These are phyloP conservation scores for Teratosphaeria destructans DNA, from an alignment of 2,329 filamentous ascomycete genomes.

Conservation along the genomic window DNA sequence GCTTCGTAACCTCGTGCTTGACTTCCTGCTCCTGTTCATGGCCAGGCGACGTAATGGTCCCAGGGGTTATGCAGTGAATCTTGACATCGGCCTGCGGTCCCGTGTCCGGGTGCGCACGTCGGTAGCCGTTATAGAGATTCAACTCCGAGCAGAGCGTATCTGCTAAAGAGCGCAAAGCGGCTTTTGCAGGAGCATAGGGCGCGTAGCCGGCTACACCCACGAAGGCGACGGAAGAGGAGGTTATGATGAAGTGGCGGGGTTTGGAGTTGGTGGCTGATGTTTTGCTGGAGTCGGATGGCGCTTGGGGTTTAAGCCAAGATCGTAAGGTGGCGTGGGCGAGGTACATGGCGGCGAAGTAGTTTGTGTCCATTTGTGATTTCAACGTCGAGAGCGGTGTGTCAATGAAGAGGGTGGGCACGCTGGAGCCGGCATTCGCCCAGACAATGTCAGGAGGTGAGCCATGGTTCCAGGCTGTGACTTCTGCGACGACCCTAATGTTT, in stretches of 20 bases:
- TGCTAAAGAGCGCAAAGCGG: slow-evolving; percentile 69
- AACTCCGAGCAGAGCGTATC: slow-evolving; percentile 79
- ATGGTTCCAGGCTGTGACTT: slow-evolving; percentile 71
- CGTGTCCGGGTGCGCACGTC: slow-evolving; percentile 28
- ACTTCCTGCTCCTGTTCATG: slow-evolving; percentile 62
- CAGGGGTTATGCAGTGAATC: slow-evolving; percentile 74
- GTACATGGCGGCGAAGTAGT: slow-evolving; percentile 80
- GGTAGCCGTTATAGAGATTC: slow-evolving; percentile 66
- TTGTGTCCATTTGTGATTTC: slow-evolving; percentile 77
- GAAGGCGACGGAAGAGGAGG: slow-evolving; percentile 65
- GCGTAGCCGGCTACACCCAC: slow-evolving; percentile 71
- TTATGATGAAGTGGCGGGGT: slow-evolving; percentile 77
- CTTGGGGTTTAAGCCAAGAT: slow-evolving; percentile 52
- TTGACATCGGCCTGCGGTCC: slow-evolving; percentile 56
- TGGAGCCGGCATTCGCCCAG: slow-evolving; percentile 77
- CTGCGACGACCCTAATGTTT: slow-evolving; percentile 56
- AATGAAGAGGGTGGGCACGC: slow-evolving; percentile 65
- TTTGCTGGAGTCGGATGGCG: slow-evolving; percentile 20
- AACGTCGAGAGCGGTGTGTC: slow-evolving; percentile 59
- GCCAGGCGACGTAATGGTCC: slow-evolving; percentile 69
- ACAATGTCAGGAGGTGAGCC: slow-evolving; percentile 67
- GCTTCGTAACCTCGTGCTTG: slow-evolving; percentile 71
- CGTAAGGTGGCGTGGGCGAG: slow-evolving; percentile 71
- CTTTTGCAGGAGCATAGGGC: slow-evolving; percentile 75
- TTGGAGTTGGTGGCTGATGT: slow-evolving; percentile 20